Base-by-base conservation (phyloP, 441 rosid genomes). In the Adansonia gregorii region DNA sequence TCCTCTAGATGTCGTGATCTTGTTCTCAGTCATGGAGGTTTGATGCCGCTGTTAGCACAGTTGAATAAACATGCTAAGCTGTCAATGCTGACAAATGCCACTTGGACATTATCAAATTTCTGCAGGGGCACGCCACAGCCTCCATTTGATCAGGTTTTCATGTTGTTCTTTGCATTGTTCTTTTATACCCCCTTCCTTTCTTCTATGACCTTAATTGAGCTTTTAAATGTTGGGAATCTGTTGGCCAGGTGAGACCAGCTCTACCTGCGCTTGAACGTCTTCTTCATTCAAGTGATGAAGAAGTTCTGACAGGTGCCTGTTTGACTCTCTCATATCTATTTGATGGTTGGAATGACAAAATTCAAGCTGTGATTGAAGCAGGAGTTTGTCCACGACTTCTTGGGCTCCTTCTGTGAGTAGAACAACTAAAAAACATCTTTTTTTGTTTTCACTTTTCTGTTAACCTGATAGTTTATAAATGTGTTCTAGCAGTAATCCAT, bases 91-190 rank as follows among this genome's bases (percentile, higher is more conserved):
- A 85, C 93, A 83, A 91, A 91, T 86, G 94, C 94, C 64, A 91
- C 93, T 58, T 91, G 94, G 94, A 91, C 94, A 14, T 83, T 91
- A 59, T 91, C 94, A 1, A 89, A 91, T 78, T 88, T 91, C 84
- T 89, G 92, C 76, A 86, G 94, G 84, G 94, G 92, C 46, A 91
- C 88, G 78, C 92, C 94, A 31, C 94, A 91, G 72, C 94, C 92
- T 76, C 85, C 89, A 49, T 90, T 91, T 78, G 90, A 91, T 49
- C 87, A 82, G 91, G 94, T 89, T 78, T 60, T 31, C 72, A 60
- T 82, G 20, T 43, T 56, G 15, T 61, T 74, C 35, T 9, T 1
- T 31, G 19, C 56, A 3, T 22, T 20, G 2, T 51, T 67, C 43
- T 8, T 46, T 66, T 61, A 65, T 43, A 15, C 70, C 1, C n/a